Conservation (phyloP, 2,329 filamentous ascomycete species). For the Curvularia eragrostidis region DNA sequence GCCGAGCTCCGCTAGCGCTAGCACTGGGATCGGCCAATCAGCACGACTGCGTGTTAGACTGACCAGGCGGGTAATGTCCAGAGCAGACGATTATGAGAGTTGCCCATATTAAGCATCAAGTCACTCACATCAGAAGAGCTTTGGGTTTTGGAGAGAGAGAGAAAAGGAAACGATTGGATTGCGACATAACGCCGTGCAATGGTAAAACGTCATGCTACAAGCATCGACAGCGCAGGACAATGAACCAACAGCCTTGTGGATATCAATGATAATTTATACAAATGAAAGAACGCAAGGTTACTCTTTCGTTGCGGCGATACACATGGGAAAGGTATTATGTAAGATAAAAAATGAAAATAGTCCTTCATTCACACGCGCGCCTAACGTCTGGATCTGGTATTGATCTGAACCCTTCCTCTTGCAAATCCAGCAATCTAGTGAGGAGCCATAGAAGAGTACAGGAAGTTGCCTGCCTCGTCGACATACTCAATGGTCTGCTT, state of each 20-base stretch:
- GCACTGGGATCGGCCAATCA: conserved; percentile 5
- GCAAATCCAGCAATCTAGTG: neutral
- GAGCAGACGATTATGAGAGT: too few relatives aligned
- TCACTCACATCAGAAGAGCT: neutral
- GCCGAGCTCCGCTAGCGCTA: conserved; percentile 5
- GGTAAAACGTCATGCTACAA: conserved; percentile 1
- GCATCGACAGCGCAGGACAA: neutral
- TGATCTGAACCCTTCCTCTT: neutral
- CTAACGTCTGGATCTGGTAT: neutral
- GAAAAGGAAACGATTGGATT: neutral
- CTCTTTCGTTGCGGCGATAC: conserved; percentile 14
- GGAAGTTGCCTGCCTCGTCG: conserved; percentile 40
- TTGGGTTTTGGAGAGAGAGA: neutral
- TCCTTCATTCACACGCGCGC: conserved; percentile 10
- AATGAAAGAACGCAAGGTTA: conserved; percentile 12
- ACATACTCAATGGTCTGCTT: conserved; percentile 46
- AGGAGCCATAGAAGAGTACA: conserved; percentile 33
- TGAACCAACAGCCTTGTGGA: conserved; percentile 8
- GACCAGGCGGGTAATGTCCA: too few relatives aligned
- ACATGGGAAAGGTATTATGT: conserved; percentile 21
- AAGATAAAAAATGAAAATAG: conserved; percentile 1
- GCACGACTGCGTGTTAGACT: too few relatives aligned
- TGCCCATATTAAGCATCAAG: neutral
- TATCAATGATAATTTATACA: conserved; percentile 17
- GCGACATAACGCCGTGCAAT: conserved; percentile 7